Evolutionary conservation across 179 eudicot genomes (phyloP).

Genomic region (Spinacia oleracea): DNA sequence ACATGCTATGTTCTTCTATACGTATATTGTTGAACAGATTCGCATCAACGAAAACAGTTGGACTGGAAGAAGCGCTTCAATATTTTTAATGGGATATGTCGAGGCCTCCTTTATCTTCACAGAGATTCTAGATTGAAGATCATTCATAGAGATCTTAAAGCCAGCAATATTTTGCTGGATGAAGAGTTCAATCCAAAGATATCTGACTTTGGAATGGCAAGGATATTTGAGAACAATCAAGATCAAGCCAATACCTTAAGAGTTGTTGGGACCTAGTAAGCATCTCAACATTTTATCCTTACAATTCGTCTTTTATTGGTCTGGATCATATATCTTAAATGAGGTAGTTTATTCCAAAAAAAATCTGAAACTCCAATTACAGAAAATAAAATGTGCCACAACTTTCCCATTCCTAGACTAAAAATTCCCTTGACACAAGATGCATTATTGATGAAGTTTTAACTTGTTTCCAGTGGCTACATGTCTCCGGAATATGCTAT

Average conservation of each 20-base stretch:
- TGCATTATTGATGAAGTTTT: neutral
- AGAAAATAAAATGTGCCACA: too few relatives aligned
- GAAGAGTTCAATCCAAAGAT: conserved; percentile 57
- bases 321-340: neutral
- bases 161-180: conserved; percentile 59
- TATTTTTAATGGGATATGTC: conserved; percentile 49
- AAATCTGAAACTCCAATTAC: too few relatives aligned
- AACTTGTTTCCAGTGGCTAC: conserved; percentile 26
- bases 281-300: neutral
- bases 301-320: conserved; percentile 6
- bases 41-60: conserved; percentile 25
- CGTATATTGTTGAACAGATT: conserved; percentile 29
- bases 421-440: too few relatives aligned
- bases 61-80: conserved; percentile 49
- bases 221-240: conserved; percentile 44
- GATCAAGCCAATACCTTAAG: conserved; percentile 44
- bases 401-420: too few relatives aligned
- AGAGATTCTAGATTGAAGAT: conserved; percentile 53
- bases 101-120: conserved; percentile 65
- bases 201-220: conserved; percentile 65
- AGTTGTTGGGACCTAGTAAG: conserved; percentile 66
- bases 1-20: neutral
- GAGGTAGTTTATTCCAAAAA: too few relatives aligned
- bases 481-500: conserved; percentile 2
- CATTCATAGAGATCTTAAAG: too few relatives aligned